Base-by-base conservation (phyloP, 164 flowering plant species). In the Euptelea pleiosperma region DNA sequence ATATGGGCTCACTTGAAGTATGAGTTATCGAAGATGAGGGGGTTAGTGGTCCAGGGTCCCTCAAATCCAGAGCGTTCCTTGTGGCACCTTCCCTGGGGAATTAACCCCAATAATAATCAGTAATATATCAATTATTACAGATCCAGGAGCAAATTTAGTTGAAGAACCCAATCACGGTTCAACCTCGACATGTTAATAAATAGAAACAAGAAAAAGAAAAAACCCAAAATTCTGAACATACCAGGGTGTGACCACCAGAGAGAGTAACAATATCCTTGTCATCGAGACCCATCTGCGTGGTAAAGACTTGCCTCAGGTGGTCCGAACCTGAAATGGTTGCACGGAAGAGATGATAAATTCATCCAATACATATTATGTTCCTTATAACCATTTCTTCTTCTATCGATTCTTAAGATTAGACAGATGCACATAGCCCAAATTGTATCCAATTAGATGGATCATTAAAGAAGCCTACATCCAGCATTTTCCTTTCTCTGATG, bases 171-270 rank as follows among this genome's bases (percentile, higher is more conserved):
- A 29, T 33, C 31, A 1, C 10, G 25, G 3, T 25, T n/a, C 6
- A 19, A 53, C 12, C 12, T 41, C 6, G 31, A 53, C 12, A 22
- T 41, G n/a, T 25, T 5, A 8, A 33, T 8, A 18, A 6, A 3
- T 3, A 33, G 7, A 11, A 29, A 44, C 35, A 37, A 25, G 3
- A 39, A 50, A 28, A 30, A 25, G 6, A 29, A 37, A 28, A 6
- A 3, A 40, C 14, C 24, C 2, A 29, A n/a, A n/a, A 41, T 40
- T 28, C 34, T 22, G 47, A 0, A 43, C 65, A 22, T 6, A 81
- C 85, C 80, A 81, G 50, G n/a, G 85, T 82, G 54, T 82, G 86
- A 14, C 65, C 86, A 57, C 86, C 86, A 55, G 83, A 82, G 30
- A 82, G 77, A 30, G 80, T 78, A 53, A 82, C 86, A 63, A 79